Conservation (phyloP, 1,139 yeast species). For the Scheffersomyces parashehatae region DNA sequence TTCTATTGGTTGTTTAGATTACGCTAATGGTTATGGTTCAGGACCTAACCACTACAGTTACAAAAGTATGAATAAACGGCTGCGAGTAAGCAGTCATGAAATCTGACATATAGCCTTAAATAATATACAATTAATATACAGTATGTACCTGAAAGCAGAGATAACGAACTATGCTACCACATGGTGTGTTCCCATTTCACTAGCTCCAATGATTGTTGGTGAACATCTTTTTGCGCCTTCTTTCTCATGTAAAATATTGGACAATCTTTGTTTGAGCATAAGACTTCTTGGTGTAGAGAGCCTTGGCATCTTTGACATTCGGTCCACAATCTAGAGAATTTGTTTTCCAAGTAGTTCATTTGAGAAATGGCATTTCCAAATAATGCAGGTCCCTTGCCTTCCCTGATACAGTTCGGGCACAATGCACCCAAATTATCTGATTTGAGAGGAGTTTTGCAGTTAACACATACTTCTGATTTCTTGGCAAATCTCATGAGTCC, state of each 20-base stretch:
- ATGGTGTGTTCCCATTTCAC: constrained; percentile 67
- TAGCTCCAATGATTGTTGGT: constrained; percentile 66
- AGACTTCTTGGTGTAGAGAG: constrained; percentile 89
- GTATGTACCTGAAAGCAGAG: constrained; percentile 3
- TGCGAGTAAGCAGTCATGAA: no score
- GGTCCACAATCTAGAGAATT: constrained; percentile 92
- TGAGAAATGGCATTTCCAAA: constrained; percentile 79
- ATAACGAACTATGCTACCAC: constrained; percentile 39
- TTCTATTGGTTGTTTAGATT: constrained; percentile 3
- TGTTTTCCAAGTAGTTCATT: constrained; percentile 77
- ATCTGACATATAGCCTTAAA: no score
- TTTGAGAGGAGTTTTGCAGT: constrained; percentile 79
- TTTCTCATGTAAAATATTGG: constrained; percentile 97
- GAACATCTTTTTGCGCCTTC: constrained; percentile 87
- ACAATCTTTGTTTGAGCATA: constrained; percentile 94
- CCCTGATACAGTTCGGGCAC: constrained; percentile 74
- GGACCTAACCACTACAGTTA: no score
- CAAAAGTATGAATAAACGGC: no score
- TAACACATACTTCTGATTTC: constrained; percentile 84
- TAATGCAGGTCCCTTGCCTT: constrained; percentile 62
- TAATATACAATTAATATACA: no score
- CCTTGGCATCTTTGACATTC: constrained; percentile 99
- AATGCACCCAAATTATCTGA: constrained; percentile 70
- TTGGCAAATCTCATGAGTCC: constrained; percentile 91
- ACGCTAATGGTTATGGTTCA: constrained; percentile 2